These are phyloP conservation scores for Ochetophila trinervis DNA, from an alignment of 306 rosid genomes.

Conservation along the genomic window DNA sequence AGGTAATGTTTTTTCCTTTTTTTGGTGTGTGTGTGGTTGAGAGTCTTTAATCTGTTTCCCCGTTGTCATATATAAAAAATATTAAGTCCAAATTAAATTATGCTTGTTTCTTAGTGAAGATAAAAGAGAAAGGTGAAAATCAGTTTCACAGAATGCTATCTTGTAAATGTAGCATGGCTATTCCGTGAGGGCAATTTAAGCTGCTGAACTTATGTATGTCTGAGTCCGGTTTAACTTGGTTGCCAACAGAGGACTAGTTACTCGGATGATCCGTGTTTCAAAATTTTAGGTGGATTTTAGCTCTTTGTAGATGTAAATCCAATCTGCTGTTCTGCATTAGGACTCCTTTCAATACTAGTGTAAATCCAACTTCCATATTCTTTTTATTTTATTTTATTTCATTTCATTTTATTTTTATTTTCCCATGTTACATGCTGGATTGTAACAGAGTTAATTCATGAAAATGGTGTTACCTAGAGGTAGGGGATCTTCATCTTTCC, in stretches of 20 bases:
- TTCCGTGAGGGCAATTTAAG: too few species aligned
- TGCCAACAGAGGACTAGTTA: not conserved
- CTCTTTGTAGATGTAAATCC: not conserved
- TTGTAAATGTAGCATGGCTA: too few species aligned
- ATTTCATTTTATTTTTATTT: too few species aligned
- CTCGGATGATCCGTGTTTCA: too few species aligned
- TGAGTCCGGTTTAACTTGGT: not conserved
- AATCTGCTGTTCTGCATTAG: not conserved
- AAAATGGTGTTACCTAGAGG: not conserved
- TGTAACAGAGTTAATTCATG: too few species aligned
- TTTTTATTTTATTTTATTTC: too few species aligned
- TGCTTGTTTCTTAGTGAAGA: not conserved
- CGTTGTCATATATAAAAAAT: not conserved
- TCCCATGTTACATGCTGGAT: too few species aligned
- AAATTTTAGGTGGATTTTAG: not conserved
- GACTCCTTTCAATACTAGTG: not conserved
- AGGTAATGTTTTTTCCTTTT: slow-evolving; percentile 39
- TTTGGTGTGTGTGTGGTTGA: not conserved
- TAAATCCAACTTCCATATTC: too few species aligned
- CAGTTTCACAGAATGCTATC: not conserved
- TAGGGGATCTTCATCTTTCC: not conserved
- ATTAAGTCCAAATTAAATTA: not conserved
- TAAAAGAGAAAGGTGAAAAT: not conserved
- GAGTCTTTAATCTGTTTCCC: slow-evolving; percentile 7
- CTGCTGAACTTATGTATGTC: too few species aligned